Percentiles rank a stretch among this genome's conserved stretches.
These are phyloP conservation scores for Zymoseptoria tritici DNA, from an alignment of 2,329 filamentous ascomycete species.

Conservation along the genomic window DNA sequence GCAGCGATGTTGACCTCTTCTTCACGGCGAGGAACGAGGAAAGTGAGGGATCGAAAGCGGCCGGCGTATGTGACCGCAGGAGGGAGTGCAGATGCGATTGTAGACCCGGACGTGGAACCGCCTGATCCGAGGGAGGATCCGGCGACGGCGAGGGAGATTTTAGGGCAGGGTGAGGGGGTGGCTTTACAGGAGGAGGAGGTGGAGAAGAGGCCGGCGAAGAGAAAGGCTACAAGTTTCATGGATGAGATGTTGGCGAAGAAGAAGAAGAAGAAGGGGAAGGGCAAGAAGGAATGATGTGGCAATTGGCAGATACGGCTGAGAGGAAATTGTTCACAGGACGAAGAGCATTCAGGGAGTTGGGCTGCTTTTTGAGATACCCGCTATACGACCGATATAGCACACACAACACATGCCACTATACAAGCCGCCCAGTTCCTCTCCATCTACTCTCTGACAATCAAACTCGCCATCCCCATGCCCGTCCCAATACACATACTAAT, in stretches of 20 bases:
- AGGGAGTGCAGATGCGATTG: neutral
- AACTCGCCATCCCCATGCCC: conserved; percentile 46
- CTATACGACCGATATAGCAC: neutral
- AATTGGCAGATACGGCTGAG: too few relatives aligned
- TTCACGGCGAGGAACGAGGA: conserved; percentile 5
- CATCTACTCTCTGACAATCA: conserved; percentile 43
- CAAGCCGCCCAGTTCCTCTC: too few relatives aligned
- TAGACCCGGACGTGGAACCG: conserved; percentile 11
- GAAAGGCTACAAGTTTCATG: conserved; percentile 35
- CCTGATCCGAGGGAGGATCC: conserved; percentile 8
- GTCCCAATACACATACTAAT: conserved; percentile 74
- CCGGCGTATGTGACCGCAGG: conserved; percentile 7
- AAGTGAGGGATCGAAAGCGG: conserved; percentile 7
- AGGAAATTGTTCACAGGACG: neutral
- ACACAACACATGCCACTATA: neutral
- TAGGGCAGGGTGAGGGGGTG: neutral
- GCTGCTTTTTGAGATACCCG: neutral
- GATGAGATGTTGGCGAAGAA: conserved; percentile 46
- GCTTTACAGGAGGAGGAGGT: conserved; percentile 6
- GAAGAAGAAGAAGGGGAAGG: conserved; percentile 45
- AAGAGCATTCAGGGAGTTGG: neutral
- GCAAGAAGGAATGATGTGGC: neutral
- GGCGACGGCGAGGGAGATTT: conserved; percentile 6
- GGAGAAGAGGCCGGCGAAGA: conserved; percentile 11
- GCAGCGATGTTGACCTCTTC: conserved; percentile 18